phyloP scores from a whole-genome alignment of 805 yeast species.

The Candida ovalis region DNA sequence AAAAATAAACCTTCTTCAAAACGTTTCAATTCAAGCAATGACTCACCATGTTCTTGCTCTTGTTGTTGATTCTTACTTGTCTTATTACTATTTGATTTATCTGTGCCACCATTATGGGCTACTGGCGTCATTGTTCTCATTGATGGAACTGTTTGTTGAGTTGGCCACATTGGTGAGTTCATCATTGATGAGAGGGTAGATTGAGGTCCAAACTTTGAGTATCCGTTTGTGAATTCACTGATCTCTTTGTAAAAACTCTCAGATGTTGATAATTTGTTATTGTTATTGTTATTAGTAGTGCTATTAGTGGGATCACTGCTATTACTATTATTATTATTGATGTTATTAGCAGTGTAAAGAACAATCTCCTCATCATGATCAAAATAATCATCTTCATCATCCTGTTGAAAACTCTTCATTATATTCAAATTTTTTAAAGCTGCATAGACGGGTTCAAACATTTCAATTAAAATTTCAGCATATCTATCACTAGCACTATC shows the following conservation, averaged over 20 bases:
- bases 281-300: too few relatives aligned
- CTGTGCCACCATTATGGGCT: not conserved
- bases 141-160: not conserved
- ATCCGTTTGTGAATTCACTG: not conserved
- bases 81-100: not conserved
- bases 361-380: not conserved
- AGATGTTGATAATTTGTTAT: not conserved
- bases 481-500: slow-evolving; percentile 14
- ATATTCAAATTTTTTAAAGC: slow-evolving; percentile 4
- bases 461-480: slow-evolving; percentile 14
- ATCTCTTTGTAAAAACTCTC: not conserved
- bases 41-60: not conserved
- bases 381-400: slow-evolving; percentile 2
- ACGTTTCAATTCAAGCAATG: slow-evolving; percentile 9
- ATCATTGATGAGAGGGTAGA: not conserved
- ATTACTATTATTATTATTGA: not conserved
- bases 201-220: not conserved
- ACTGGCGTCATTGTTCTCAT: not conserved
- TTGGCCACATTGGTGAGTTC: slow-evolving; percentile 1
- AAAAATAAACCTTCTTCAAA: slow-evolving; percentile 14
- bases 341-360: not conserved
- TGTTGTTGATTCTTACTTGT: not conserved
- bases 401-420: not conserved
- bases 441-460: slow-evolving; percentile 12
- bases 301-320: not conserved